A percentile compares a stretch with the other conserved stretches of the same genome.
Evolutionary conservation across 257 asterid species (phyloP).

Genomic region (Fraxinus excelsior): DNA sequence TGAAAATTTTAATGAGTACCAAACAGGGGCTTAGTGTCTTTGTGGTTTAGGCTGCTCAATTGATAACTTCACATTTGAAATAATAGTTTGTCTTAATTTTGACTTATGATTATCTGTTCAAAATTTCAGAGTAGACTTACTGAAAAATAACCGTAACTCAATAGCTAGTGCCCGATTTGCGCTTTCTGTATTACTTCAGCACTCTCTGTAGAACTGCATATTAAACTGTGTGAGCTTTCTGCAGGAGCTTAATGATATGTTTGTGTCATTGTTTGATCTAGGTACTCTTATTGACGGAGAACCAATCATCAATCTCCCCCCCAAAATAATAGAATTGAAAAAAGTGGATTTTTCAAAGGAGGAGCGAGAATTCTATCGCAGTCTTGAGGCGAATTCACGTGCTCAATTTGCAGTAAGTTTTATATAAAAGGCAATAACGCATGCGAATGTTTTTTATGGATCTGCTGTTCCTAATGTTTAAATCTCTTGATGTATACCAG

Average conservation of each 20-base stretch:
- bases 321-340: constrained; percentile 72
- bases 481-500: constrained; percentile 42
- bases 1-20: too few relatives aligned
- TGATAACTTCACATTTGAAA: neutral
- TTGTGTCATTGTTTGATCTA: constrained; percentile 32
- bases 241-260: constrained; percentile 25
- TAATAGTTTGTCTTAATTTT: neutral
- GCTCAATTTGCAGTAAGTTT: constrained; percentile 95
- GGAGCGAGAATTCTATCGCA: constrained; percentile 81
- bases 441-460: constrained; percentile 19
- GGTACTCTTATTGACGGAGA: constrained; percentile 88
- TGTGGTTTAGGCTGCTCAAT: neutral
- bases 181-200: constrained; percentile 13
- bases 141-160: neutral
- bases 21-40: too few relatives aligned
- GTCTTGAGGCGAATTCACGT: constrained; percentile 87
- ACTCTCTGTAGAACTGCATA: neutral
- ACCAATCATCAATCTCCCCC: constrained; percentile 86
- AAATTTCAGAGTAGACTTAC: neutral
- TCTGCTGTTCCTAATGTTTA: constrained; percentile 21
- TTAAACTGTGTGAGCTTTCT: constrained; percentile 14
- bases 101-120: neutral
- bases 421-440: constrained; percentile 21
- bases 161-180: constrained; percentile 9
- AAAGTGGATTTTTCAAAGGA: constrained; percentile 79